Evolutionary conservation across 2,329 filamentous ascomycete genomes (phyloP).

Genomic region (Colletotrichum sp.): DNA sequence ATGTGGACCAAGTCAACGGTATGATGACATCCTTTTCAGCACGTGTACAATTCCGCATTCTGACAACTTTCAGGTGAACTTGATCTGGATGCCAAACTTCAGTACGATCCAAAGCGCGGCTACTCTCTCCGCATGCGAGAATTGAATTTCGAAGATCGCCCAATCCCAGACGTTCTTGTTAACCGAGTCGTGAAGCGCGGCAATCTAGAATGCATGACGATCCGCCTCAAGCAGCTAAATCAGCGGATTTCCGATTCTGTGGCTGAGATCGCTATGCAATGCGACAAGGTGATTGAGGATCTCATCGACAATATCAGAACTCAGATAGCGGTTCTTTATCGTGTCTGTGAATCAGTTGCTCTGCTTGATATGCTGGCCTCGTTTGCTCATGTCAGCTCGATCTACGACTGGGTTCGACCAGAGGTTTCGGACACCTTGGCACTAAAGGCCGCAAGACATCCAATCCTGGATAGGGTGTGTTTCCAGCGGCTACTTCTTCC

Average conservation of each 20-base stretch:
- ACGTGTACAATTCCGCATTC: neutral
- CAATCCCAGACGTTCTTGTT: slow-evolving; percentile 74
- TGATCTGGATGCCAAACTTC: slow-evolving; percentile 67
- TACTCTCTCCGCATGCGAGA: slow-evolving; percentile 77
- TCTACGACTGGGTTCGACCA: slow-evolving; percentile 65
- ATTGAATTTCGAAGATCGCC: slow-evolving; percentile 64
- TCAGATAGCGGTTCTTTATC: slow-evolving; percentile 77
- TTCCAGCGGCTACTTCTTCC: neutral
- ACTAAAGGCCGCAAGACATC: slow-evolving; percentile 77
- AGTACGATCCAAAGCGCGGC: slow-evolving; percentile 77
- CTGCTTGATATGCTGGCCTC: slow-evolving; percentile 85
- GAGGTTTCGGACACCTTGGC: slow-evolving; percentile 72
- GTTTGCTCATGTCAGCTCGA: slow-evolving; percentile 77
- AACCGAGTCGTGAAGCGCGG: slow-evolving; percentile 75
- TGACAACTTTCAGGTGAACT: slow-evolving; percentile 50
- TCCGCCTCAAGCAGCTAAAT: slow-evolving; percentile 83
- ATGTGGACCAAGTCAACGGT: slow-evolving; percentile 73
- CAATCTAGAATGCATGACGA: slow-evolving; percentile 85
- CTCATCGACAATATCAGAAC: slow-evolving; percentile 75
- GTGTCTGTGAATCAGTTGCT: slow-evolving; percentile 84
- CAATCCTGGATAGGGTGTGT: slow-evolving; percentile 72
- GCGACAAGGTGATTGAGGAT: slow-evolving; percentile 75
- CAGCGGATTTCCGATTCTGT: slow-evolving; percentile 79
- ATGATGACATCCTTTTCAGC: slow-evolving; percentile 20
- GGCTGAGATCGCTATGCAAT: slow-evolving; percentile 83